A percentile compares a stretch with the other conserved stretches of the same genome.
phyloP scores from a whole-genome alignment of 75 land plant genomes.

The Pinus tabuliformis region DNA sequence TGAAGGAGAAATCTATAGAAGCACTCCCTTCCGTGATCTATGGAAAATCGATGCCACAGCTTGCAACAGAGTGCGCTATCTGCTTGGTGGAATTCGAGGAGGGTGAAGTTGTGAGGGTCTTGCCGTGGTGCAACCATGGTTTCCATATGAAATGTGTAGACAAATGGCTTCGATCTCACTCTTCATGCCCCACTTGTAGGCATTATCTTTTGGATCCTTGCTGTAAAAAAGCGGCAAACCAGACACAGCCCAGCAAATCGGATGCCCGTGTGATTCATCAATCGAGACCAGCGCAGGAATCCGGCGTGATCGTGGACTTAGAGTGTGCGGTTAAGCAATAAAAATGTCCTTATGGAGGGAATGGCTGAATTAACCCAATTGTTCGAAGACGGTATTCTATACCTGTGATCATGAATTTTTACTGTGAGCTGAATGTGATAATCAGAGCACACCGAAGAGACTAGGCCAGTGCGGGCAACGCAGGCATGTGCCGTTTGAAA shows the following conservation, averaged over 20 bases:
- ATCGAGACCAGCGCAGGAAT: not conserved
- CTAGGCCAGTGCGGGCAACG: too few relatives aligned
- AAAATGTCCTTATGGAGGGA: too few relatives aligned
- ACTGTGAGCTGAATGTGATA: too few relatives aligned
- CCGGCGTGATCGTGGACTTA: too few relatives aligned
- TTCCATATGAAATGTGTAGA: slow-evolving; percentile 51
- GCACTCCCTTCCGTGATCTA: not conserved
- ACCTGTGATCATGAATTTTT: too few relatives aligned
- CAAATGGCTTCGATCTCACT: slow-evolving; percentile 37
- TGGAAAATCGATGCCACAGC: not conserved
- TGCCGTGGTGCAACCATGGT: slow-evolving; percentile 37
- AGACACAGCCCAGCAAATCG: not conserved
- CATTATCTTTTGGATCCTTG: slow-evolving; percentile 25
- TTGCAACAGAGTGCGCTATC: slow-evolving; percentile 29
- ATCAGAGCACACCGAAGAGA: too few relatives aligned
- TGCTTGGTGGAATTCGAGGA: slow-evolving; percentile 36
- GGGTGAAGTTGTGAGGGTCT: slow-evolving; percentile 26
- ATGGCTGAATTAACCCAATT: too few relatives aligned
- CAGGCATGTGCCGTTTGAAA: too few relatives aligned
- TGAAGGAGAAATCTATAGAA: not conserved
- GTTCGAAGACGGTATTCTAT: too few relatives aligned
- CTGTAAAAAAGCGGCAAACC: not conserved
- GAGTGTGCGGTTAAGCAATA: too few relatives aligned
- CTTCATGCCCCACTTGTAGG: slow-evolving; percentile 54
- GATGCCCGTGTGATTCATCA: not conserved